phyloP scores from a whole-genome alignment of 176 grass and related monocot genomes.

The Zea luxurians region DNA sequence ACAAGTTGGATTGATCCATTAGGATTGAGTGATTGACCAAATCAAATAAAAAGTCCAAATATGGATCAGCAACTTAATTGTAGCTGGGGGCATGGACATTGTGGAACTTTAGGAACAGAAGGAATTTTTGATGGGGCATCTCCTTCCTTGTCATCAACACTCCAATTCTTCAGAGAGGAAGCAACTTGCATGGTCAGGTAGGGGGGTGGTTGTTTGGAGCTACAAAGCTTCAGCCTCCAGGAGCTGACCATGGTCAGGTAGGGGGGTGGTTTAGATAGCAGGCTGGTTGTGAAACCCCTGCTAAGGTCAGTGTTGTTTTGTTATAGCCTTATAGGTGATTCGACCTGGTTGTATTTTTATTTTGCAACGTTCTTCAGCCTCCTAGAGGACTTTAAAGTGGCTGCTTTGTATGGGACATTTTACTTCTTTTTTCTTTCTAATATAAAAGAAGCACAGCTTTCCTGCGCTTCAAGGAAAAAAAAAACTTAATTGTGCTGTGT shows the following conservation, averaged over 20 bases:
- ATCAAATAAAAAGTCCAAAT: constrained; percentile 29
- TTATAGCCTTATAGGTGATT: not conserved
- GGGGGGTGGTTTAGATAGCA: not conserved
- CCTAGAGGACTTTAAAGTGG: not conserved
- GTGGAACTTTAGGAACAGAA: not conserved
- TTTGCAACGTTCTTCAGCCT: not conserved
- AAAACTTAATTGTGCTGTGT: not conserved
- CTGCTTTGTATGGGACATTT: not conserved
- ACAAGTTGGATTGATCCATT: not conserved
- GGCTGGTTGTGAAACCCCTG: not conserved
- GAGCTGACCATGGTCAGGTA: not conserved
- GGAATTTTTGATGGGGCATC: not conserved
- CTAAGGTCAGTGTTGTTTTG: not conserved
- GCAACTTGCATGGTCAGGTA: not conserved
- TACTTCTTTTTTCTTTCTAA: not conserved
- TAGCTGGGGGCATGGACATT: not conserved
- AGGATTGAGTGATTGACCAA: not conserved
- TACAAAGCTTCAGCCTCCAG: not conserved
- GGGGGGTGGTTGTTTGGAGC: not conserved
- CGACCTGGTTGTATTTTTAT: not conserved
- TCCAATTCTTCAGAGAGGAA: not conserved
- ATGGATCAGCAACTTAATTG: constrained; percentile 10
- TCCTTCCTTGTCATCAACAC: not conserved
- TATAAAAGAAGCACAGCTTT: not conserved
- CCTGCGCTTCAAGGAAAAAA: not conserved